These are phyloP conservation scores for Vaccinium corymbosum DNA, from an alignment of 148 eudicot genomes.

Conservation along the genomic window DNA sequence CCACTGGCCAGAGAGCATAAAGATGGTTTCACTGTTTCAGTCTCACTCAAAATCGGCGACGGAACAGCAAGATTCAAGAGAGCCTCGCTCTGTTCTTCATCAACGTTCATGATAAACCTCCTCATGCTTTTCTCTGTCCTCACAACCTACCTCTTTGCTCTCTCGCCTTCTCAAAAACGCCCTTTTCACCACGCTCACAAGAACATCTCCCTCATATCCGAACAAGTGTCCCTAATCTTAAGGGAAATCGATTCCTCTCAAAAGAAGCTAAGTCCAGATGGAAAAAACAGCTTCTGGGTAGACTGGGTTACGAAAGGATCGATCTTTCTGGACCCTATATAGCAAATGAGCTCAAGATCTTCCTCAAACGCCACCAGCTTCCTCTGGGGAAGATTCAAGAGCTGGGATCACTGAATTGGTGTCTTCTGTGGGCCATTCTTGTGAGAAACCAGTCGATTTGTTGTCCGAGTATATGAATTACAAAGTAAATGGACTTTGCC, in stretches of 20 bases:
- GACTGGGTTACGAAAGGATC: conserved; percentile 44
- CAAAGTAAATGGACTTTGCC: conserved; percentile 61
- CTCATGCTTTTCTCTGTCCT: conserved; percentile 87
- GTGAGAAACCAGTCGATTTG: conserved; percentile 58
- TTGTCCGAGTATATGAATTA: conserved; percentile 71
- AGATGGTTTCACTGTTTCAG: background rate
- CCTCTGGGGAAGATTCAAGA: conserved; percentile 83
- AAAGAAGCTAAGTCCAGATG: conserved; percentile 67
- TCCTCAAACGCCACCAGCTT: conserved; percentile 49
- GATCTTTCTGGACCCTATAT: conserved; percentile 59
- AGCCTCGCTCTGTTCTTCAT: conserved; percentile 70
- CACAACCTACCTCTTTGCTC: conserved; percentile 80
- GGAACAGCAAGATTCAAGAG: conserved; percentile 92
- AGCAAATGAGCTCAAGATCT: conserved; percentile 57
- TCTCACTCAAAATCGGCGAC: conserved; percentile 82
- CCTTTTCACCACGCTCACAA: conserved; percentile 39
- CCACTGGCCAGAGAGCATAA: background rate
- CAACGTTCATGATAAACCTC: conserved; percentile 41
- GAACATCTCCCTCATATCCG: conserved; percentile 72
- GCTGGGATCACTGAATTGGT: conserved; percentile 96
- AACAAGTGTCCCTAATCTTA: conserved; percentile 74
- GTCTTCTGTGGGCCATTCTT: conserved; percentile 79
- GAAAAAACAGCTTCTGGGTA: conserved; percentile 70
- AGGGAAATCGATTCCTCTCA: conserved; percentile 78
- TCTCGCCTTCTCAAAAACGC: conserved; percentile 63